Conservation (phyloP, 2,329 filamentous ascomycete genomes). For the Geosmithia putterillii region DNA sequence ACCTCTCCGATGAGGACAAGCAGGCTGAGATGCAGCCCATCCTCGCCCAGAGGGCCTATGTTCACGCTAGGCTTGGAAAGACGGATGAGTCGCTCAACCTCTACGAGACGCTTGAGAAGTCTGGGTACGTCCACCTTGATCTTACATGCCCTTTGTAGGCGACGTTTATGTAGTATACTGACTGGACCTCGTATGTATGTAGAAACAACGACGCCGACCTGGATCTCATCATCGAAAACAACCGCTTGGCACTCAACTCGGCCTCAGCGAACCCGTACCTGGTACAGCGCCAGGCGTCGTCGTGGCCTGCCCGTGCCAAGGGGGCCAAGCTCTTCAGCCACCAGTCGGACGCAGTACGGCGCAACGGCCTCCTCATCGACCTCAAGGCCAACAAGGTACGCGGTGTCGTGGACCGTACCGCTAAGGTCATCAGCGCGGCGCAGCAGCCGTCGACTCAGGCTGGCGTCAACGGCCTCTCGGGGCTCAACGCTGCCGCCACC, state of each 20-base stretch:
- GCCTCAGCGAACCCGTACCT: conserved; percentile 51
- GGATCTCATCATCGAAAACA: conserved; percentile 54
- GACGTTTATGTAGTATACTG: too few species aligned
- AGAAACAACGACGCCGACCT: conserved; percentile 45
- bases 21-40: conserved; percentile 64
- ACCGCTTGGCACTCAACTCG: conserved; percentile 32
- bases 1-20: conserved; percentile 63
- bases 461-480: conserved; percentile 28
- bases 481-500: conserved; percentile 59
- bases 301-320: conserved; percentile 35
- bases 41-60: conserved; percentile 63
- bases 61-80: conserved; percentile 54
- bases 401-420: conserved; percentile 42
- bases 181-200: too few species aligned
- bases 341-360: conserved; percentile 42
- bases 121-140: conserved; percentile 42
- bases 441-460: conserved; percentile 14
- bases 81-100: conserved; percentile 51
- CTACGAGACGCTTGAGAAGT: conserved; percentile 46
- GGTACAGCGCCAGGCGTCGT: conserved; percentile 47
- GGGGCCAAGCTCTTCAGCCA: conserved; percentile 60
- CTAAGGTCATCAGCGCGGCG: conserved; percentile 20
- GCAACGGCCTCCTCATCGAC: conserved; percentile 53
- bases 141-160: not conserved
- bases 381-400: conserved; percentile 55